Evolutionary conservation across 2,329 filamentous ascomycete genomes (phyloP).

Genomic region (Colletotrichum scovillei): DNA sequence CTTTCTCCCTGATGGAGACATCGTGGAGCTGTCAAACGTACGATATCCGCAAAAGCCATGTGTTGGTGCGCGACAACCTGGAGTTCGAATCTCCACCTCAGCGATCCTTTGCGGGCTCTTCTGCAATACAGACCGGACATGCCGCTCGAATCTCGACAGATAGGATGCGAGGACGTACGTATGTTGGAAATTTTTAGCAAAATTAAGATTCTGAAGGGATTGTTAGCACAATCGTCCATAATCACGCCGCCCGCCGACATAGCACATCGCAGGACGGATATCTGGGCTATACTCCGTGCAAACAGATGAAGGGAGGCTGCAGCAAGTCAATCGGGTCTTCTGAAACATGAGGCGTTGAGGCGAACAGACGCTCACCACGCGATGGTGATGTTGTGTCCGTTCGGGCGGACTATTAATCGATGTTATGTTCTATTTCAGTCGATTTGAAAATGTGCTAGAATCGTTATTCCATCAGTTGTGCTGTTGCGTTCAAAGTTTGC

Average conservation of each 20-base stretch:
- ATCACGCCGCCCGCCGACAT: slow-evolving; percentile 15
- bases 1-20: slow-evolving; percentile 24
- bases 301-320: slow-evolving; percentile 32
- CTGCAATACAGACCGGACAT: slow-evolving; percentile 15
- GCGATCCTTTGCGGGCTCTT: slow-evolving; percentile 19
- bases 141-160: slow-evolving; percentile 16
- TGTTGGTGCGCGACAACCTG: slow-evolving; percentile 23
- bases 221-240: not conserved
- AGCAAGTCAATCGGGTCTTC: slow-evolving; percentile 31
- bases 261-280: slow-evolving; percentile 8
- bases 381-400: slow-evolving; percentile 22
- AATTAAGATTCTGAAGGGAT: not conserved
- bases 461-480: not conserved
- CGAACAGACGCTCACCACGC: slow-evolving; percentile 34
- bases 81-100: slow-evolving; percentile 15
- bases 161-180: not conserved
- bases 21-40: slow-evolving; percentile 33
- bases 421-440: slow-evolving; percentile 27
- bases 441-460: not conserved
- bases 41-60: slow-evolving; percentile 21
- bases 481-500: not conserved
- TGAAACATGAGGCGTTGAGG: slow-evolving; percentile 36
- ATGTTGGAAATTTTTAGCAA: not conserved
- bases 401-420: slow-evolving; percentile 7
- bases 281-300: slow-evolving; percentile 9